phyloP scores from a whole-genome alignment of 192 early-diverging fungal genomes.

The Diversispora epigaea region DNA sequence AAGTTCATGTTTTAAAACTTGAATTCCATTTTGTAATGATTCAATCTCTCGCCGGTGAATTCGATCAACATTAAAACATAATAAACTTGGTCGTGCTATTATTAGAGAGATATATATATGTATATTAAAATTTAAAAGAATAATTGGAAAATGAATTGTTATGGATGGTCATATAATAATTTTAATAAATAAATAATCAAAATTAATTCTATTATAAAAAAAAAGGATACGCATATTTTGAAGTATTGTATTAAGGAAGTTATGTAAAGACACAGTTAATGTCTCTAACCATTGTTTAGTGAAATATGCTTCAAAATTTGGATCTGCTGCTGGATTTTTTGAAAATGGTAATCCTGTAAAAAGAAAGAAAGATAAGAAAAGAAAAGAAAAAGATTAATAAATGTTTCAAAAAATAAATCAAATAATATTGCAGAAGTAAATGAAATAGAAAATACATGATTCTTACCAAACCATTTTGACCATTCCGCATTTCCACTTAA shows the following conservation, averaged over 20 bases:
- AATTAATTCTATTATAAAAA: not conserved
- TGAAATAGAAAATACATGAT: not conserved
- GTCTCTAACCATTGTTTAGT: slow-evolving; percentile 63
- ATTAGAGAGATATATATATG: not conserved
- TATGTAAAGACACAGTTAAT: slow-evolving; percentile 59
- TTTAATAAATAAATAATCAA: not conserved
- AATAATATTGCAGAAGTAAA: not conserved
- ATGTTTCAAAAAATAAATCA: not conserved
- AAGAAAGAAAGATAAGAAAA: not conserved
- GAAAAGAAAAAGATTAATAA: not conserved
- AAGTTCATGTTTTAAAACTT: slow-evolving; percentile 40
- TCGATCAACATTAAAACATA: slow-evolving; percentile 57
- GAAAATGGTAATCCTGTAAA: slow-evolving; percentile 56
- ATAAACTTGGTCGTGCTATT: slow-evolving; percentile 54
- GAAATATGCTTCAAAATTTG: slow-evolving; percentile 61
- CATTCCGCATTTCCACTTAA: slow-evolving; percentile 57
- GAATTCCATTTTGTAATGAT: slow-evolving; percentile 34
- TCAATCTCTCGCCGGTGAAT: slow-evolving; percentile 41
- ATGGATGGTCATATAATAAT: not conserved
- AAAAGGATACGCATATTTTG: slow-evolving; percentile 61
- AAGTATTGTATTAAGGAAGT: slow-evolving; percentile 63
- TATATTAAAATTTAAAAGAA: too few relatives aligned
- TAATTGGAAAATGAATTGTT: too few relatives aligned
- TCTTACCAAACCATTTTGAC: slow-evolving; percentile 64
- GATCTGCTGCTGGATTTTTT: slow-evolving; percentile 53